Evolutionary conservation across 352 stramenopile genomes (phyloP).

Genomic region (Pythium dissimile): DNA sequence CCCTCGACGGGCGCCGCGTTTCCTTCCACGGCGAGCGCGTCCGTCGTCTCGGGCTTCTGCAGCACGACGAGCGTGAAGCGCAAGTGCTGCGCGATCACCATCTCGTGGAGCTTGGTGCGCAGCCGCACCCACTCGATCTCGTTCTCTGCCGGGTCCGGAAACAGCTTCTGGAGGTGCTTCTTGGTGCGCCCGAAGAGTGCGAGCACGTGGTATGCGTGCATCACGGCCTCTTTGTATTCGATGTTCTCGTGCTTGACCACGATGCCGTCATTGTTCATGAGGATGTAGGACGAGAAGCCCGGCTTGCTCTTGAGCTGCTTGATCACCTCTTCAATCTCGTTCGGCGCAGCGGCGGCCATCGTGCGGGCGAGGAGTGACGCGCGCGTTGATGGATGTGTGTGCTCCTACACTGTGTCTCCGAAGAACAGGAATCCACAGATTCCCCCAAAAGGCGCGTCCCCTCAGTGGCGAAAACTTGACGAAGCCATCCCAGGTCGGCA

Average conservation of each 20-base stretch:
- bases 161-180: constrained; percentile 84
- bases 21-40: constrained; percentile 24
- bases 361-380: background rate
- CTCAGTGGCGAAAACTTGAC: no score
- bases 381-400: background rate
- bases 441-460: no score
- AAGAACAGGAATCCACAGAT: no score
- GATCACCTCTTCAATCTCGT: constrained; percentile 91
- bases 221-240: constrained; percentile 89
- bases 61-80: constrained; percentile 88
- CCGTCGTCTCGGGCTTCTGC: constrained; percentile 46
- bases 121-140: constrained; percentile 91
- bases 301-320: constrained; percentile 91
- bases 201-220: constrained; percentile 90
- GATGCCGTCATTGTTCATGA: constrained; percentile 94
- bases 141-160: constrained; percentile 76
- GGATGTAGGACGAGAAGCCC: constrained; percentile 87
- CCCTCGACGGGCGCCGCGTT: constrained; percentile 29
- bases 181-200: constrained; percentile 82
- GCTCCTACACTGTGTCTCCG: no score
- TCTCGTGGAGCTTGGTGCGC: constrained; percentile 90
- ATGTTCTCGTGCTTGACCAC: constrained; percentile 93
- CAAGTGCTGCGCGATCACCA: constrained; percentile 88
- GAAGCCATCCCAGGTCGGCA: no score
- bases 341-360: constrained; percentile 76